These are phyloP conservation scores for Apophysomyces ossiformis DNA, from an alignment of 371 early-diverging fungal genomes.

Conservation along the genomic window DNA sequence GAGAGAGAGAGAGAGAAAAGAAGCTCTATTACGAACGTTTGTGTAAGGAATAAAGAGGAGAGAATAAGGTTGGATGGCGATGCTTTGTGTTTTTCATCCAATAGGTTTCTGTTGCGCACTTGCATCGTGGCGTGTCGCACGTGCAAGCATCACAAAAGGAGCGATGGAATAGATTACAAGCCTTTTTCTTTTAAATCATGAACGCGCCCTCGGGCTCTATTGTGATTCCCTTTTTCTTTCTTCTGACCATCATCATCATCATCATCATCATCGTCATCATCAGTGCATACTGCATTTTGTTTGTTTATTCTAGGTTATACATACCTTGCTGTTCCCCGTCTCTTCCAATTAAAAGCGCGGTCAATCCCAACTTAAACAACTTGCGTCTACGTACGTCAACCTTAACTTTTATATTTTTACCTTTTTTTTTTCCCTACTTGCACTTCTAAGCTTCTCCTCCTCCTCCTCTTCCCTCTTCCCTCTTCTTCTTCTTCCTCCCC, in stretches of 20 bases:
- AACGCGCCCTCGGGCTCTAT: background rate
- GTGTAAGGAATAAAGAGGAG: too few species aligned
- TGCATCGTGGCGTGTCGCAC: conserved; percentile 6
- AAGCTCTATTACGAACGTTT: too few species aligned
- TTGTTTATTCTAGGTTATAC: background rate
- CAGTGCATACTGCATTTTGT: background rate
- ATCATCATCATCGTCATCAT: too few species aligned
- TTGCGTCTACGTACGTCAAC: conserved; percentile 11
- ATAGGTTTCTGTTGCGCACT: conserved; percentile 5
- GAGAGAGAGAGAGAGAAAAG: background rate
- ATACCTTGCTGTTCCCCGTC: background rate
- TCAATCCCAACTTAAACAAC: conserved; percentile 12
- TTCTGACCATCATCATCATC: background rate
- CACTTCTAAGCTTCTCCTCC: background rate
- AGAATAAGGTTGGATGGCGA: background rate
- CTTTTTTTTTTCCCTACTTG: conserved; percentile 9
- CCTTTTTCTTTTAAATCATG: background rate
- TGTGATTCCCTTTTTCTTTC: background rate
- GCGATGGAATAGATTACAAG: conserved; percentile 1
- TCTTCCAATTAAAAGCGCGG: background rate
- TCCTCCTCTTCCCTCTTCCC: conserved; percentile 6
- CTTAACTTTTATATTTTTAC: background rate
- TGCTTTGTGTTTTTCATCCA: background rate
- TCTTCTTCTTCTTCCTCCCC: conserved; percentile 6
- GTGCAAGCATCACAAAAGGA: conserved; percentile 5